Conservation (phyloP, 2,329 filamentous ascomycete species). For the Fusarium pseudoanthophilum region DNA sequence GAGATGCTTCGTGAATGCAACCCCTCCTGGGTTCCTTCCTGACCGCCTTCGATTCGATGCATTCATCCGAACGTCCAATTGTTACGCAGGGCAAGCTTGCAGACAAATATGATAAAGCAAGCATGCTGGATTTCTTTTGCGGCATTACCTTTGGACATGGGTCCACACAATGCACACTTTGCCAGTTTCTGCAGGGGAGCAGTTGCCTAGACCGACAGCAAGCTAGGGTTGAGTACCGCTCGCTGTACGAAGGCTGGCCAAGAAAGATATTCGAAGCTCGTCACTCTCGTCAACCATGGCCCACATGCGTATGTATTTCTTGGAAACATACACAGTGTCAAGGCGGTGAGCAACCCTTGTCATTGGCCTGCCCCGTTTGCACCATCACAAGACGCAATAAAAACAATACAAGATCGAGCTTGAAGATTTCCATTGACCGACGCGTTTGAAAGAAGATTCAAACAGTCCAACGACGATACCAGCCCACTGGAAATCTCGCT, state of each 20-base stretch:
- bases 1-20: constrained; percentile 36
- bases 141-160: constrained; percentile 39
- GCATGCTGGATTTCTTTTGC: constrained; percentile 38
- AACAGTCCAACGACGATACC: constrained; percentile 27
- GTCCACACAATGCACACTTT: constrained; percentile 33
- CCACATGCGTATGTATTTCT: constrained; percentile 24
- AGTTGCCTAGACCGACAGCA: constrained; percentile 27
- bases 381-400: not conserved
- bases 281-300: constrained; percentile 19
- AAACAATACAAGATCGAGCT: constrained; percentile 1
- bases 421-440: constrained; percentile 4
- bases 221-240: constrained; percentile 26
- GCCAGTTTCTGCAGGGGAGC: constrained; percentile 40
- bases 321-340: constrained; percentile 14
- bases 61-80: constrained; percentile 40
- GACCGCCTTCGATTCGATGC: constrained; percentile 39
- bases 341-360: constrained; percentile 17
- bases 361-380: not conserved
- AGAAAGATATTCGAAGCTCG: constrained; percentile 30
- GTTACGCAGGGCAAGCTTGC: constrained; percentile 33
- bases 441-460: not conserved
- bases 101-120: constrained; percentile 38
- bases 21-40: constrained; percentile 32
- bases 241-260: constrained; percentile 17
- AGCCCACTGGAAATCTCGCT: constrained; percentile 32